Percentiles rank a stretch among this genome's conserved stretches.
These are phyloP conservation scores for Trichoderma guizhouense DNA, from an alignment of 2,329 filamentous ascomycete species.

Conservation along the genomic window DNA sequence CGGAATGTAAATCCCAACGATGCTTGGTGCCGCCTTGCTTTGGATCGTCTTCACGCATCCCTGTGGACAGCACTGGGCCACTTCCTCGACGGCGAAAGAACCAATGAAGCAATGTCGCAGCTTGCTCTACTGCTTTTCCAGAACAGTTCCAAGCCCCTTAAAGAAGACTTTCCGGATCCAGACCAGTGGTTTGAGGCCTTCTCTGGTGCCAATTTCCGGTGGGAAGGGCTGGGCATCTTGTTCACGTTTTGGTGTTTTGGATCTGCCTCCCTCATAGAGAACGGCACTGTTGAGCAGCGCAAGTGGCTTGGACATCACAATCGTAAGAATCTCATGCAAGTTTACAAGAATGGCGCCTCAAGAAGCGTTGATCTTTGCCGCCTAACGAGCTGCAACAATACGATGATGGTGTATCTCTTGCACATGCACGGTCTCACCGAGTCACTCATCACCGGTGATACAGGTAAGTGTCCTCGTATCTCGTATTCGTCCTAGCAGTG, in stretches of 20 bases:
- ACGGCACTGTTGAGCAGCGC: background rate
- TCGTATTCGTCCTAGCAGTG: background rate
- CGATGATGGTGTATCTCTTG: conserved; percentile 9
- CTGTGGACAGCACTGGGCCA: background rate
- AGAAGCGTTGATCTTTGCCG: conserved; percentile 3
- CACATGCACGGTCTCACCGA: background rate
- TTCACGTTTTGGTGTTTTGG: conserved; percentile 23
- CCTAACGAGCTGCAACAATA: background rate
- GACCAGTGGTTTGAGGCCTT: conserved; percentile 40
- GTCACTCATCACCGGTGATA: conserved; percentile 6
- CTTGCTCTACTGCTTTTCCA: conserved; percentile 35
- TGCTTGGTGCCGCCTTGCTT: conserved; percentile 3
- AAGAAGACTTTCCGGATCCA: conserved; percentile 34
- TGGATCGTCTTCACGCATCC: conserved; percentile 1
- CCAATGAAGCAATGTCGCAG: background rate
- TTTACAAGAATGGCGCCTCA: background rate
- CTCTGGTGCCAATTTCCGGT: conserved; percentile 37
- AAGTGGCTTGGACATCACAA: conserved; percentile 3
- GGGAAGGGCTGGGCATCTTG: conserved; percentile 42
- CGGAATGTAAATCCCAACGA: background rate
- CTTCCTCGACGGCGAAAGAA: background rate
- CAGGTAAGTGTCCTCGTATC: background rate
- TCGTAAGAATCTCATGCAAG: background rate
- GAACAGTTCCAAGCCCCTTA: conserved; percentile 37
- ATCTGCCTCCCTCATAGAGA: background rate